Evolutionary conservation across 495 filamentous ascomycete species (phyloP).

Genomic region (Cladorrhinum samala): DNA sequence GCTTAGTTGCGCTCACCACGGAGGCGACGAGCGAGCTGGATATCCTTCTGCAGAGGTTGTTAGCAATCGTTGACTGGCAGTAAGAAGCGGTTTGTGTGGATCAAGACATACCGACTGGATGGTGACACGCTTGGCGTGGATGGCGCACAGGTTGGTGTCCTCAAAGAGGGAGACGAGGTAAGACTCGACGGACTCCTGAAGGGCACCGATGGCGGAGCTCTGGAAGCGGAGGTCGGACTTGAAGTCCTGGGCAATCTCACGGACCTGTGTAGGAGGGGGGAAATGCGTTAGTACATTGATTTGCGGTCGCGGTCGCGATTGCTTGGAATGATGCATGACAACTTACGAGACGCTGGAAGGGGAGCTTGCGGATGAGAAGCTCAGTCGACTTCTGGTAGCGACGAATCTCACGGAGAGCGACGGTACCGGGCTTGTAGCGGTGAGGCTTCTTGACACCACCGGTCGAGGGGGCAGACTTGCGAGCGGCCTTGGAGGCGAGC

Average conservation of each 20-base stretch:
- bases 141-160: constrained; percentile 99
- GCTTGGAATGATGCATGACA: not conserved
- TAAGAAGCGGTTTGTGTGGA: not conserved
- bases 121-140: constrained; percentile 99
- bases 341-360: constrained; percentile 94
- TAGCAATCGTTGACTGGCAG: constrained; percentile 26
- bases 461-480: constrained; percentile 52
- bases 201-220: constrained; percentile 98
- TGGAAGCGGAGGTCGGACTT: constrained; percentile 99
- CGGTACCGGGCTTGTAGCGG: constrained; percentile 99
- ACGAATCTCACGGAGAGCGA: constrained; percentile 99
- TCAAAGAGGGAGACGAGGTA: constrained; percentile 99
- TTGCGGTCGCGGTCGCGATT: constrained; percentile 6
- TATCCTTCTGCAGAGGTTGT: constrained; percentile 66
- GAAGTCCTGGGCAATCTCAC: constrained; percentile 99
- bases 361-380: constrained; percentile 99
- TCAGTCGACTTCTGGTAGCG: constrained; percentile 99
- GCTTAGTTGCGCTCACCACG: constrained; percentile 79
- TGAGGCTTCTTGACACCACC: constrained; percentile 99
- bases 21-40: constrained; percentile 94
- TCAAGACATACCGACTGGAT: constrained; percentile 57
- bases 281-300: constrained; percentile 26
- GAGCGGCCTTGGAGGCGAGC: constrained; percentile 56
- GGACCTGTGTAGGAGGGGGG: constrained; percentile 47
- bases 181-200: constrained; percentile 99